A percentile compares a stretch with the other conserved stretches of the same genome.
These are phyloP conservation scores for Corymbia maculata DNA, from an alignment of 345 rosid species.

Conservation along the genomic window DNA sequence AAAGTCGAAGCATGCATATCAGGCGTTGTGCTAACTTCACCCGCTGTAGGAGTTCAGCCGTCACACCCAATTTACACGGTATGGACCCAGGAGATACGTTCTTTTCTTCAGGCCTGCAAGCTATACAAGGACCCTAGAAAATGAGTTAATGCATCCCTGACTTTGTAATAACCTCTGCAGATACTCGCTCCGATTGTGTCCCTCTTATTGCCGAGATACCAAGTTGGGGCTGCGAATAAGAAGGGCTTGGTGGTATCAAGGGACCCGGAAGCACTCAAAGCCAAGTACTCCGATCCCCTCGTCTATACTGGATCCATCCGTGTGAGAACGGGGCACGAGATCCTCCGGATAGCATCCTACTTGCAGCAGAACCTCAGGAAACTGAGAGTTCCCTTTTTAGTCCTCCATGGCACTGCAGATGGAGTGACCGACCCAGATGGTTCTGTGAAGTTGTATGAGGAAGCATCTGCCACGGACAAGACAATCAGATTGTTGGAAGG, in stretches of 20 bases:
- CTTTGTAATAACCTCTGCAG: constrained; percentile 13
- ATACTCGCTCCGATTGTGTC: constrained; percentile 73
- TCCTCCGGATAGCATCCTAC: constrained; percentile 53
- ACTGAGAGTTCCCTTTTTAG: constrained; percentile 62
- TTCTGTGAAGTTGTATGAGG: constrained; percentile 46
- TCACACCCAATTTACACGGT: constrained; percentile 78
- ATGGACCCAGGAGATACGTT: not conserved
- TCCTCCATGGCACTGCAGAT: constrained; percentile 85
- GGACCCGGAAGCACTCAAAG: constrained; percentile 66
- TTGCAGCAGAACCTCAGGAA: constrained; percentile 56
- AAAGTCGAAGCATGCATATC: constrained; percentile 44
- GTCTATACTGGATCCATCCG: constrained; percentile 83
- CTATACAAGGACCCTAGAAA: not conserved
- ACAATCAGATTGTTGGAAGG: constrained; percentile 60
- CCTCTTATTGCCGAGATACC: constrained; percentile 56
- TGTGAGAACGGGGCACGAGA: constrained; percentile 79
- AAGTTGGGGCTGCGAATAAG: constrained; percentile 74
- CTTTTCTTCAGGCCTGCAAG: not conserved
- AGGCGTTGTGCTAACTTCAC: constrained; percentile 81
- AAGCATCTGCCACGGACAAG: constrained; percentile 68
- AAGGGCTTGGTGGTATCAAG: constrained; percentile 78
- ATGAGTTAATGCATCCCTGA: not conserved
- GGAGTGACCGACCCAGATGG: constrained; percentile 79
- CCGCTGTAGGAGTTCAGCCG: constrained; percentile 94
- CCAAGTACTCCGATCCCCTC: constrained; percentile 87